Conservation (phyloP, 1,284 basidiomycete genomes). For the Xerocomus amazonicus region DNA sequence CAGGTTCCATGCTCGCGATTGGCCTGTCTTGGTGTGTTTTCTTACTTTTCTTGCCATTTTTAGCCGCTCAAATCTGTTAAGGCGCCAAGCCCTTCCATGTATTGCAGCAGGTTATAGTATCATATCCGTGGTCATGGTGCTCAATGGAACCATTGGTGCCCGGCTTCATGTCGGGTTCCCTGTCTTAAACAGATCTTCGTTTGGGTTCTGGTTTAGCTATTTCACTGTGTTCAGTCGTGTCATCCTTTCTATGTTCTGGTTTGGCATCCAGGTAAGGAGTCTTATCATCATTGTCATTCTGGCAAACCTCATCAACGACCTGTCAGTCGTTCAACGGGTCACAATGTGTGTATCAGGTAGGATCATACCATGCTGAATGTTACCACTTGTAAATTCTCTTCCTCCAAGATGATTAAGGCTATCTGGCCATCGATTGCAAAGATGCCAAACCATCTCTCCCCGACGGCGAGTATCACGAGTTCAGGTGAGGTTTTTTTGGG, state of each 20-base stretch:
- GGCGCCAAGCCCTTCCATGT: constrained; percentile 48
- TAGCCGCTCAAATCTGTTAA: constrained; percentile 15
- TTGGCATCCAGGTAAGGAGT: constrained; percentile 42
- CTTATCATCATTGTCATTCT: not conserved
- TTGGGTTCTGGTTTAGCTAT: constrained; percentile 62
- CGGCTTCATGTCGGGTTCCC: constrained; percentile 61
- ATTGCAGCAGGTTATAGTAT: constrained; percentile 46
- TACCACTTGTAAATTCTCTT: not conserved
- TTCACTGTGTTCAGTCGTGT: constrained; percentile 61
- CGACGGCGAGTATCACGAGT: constrained; percentile 49
- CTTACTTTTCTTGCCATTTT: not conserved
- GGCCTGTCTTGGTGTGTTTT: constrained; percentile 48
- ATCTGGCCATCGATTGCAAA: constrained; percentile 60
- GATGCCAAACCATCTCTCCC: constrained; percentile 54
- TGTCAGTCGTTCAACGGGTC: constrained; percentile 27
- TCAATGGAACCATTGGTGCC: constrained; percentile 57
- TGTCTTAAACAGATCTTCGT: constrained; percentile 59
- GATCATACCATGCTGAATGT: not conserved
- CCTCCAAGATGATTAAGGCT: constrained; percentile 52
- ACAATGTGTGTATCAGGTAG: constrained; percentile 30
- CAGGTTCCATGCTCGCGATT: constrained; percentile 48
- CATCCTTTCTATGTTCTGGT: constrained; percentile 61
- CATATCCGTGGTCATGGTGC: constrained; percentile 44
- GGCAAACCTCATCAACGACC: not conserved
- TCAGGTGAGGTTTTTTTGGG: not conserved